Evolutionary conservation across 164 flowering plant species (phyloP).

Genomic region (Nelumbo lutea): DNA sequence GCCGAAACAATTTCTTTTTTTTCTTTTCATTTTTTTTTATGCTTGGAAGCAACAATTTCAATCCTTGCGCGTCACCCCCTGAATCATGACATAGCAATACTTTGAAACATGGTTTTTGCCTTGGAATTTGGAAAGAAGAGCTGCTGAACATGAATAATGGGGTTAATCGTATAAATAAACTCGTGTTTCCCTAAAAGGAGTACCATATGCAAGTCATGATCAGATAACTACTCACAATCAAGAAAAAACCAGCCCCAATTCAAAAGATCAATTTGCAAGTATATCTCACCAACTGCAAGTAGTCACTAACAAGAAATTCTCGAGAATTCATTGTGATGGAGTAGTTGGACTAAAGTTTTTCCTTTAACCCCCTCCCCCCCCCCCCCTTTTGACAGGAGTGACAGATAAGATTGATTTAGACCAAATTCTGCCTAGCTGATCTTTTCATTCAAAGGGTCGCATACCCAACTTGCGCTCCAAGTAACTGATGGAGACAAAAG

Average conservation of each 20-base stretch:
- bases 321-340: neutral
- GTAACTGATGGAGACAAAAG: slow-evolving; percentile 64
- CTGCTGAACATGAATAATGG: neutral
- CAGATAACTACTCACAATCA: neutral
- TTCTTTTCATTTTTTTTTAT: too few relatives aligned
- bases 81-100: too few relatives aligned
- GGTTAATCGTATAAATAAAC: neutral
- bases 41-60: too few relatives aligned
- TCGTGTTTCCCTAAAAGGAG: neutral
- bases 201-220: neutral
- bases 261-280: too few relatives aligned
- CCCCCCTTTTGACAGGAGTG: too few relatives aligned
- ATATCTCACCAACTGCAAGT: neutral
- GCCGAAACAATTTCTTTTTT: too few relatives aligned
- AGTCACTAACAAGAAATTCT: neutral
- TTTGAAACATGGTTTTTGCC: too few relatives aligned
- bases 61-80: too few relatives aligned
- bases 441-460: slow-evolving; percentile 37
- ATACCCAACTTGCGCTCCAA: slow-evolving; percentile 73
- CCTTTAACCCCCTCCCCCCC: too few relatives aligned
- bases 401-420: neutral
- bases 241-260: neutral
- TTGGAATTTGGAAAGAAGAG: neutral
- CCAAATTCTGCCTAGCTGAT: slow-evolving; percentile 26
- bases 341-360: too few relatives aligned